Evolutionary conservation across 2,329 filamentous ascomycete species (phyloP), one percentile per base, ranked within the genome.

Genomic region (Penicillium fuscoglaucum): DNA sequence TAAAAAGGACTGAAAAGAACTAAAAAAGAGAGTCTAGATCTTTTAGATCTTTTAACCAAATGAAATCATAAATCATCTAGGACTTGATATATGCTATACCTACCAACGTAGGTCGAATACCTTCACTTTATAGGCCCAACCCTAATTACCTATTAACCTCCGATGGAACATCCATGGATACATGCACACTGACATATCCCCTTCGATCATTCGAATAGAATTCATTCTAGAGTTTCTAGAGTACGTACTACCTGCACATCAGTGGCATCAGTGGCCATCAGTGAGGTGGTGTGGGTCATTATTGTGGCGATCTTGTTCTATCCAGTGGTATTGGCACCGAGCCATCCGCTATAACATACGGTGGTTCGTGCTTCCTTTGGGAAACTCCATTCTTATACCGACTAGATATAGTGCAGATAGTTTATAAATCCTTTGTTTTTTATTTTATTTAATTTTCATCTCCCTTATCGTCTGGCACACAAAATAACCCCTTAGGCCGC

Each of bases 211-310:
- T 29, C 43, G 43, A 53, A 47, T 52, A 37, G 40, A 29, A 47
- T 43, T 41, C 4, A 31, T 35, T 57, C 49, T 49, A 55, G 40
- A 52, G 19, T 17, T 35, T 35, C 33, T 37, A 39, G 37, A 54
- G 52, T 50, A 62, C 58, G 60, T 62, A 60, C 57, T 48, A 56
- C 49, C 35, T 46, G 60, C 47, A 50, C 52, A 58, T 57, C 56
- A 57, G 31, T 29, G n/a, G 28, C 55, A 58, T 57, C 55, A 57
- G 31, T 29, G n/a, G n/a, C 24, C 55, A 58, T 57, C 55, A 57
- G 31, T 29, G n/a, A 33, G 19, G 41, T 40, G 41, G 17, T 26
- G 58, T 61, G 61, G 61, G 53, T 59, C 61, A 28, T 35, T 40
- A 24, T 8, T 37, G 61, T 63, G 61, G 61, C 61, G 47, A 61